Evolutionary conservation across 1,139 yeast species (phyloP), one percentile per base, ranked within the genome.

Genomic region (Yamadazyma sp.): DNA sequence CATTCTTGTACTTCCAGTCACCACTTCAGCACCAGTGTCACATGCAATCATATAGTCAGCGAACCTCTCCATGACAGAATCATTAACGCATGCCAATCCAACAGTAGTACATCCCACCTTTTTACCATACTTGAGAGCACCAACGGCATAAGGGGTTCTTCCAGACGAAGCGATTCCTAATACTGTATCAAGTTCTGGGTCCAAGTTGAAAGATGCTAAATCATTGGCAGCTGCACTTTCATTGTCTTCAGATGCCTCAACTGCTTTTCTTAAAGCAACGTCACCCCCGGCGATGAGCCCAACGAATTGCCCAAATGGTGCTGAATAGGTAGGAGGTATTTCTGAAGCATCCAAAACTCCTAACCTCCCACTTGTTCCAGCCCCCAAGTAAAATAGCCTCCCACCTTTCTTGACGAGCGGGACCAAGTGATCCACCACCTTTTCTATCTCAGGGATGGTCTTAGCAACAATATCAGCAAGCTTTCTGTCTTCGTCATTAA

Each of bases 211-310:
- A 3, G 44, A 44, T 10, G 11, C 6, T 17, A 42, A 35, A 27
- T 40, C 45, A 6, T 29, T 21, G 15, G 11, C 32, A 8, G 44
- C 45, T 3, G 33, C 40, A 12, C 9, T 16, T 24, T 38, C 40
- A 26, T 44, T 35, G 34, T 57, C 62, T 41, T 57, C 62, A 6
- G 58, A 59, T 10, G 54, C 56, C 35, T 57, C 62, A 34, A 51
- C 50, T 4, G 62, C 57, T 21, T 41, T 42, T 27, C 60, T 36
- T n/a, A 57, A 43, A 3, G 62, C 61, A 7, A 31, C 39, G 30
- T 57, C 60, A 2, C 62, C 62, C 6, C 62, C 62, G 16, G 62
- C 54, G n/a, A 57, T 56, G 10, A 57, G 28, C 1, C 57, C 62
- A 5, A 57, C 51, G 38, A 57, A 57, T 43, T 54, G 56, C 6